These are phyloP conservation scores for Fomitopsis schrenkii DNA, from an alignment of 1,284 basidiomycete genomes.

Conservation along the genomic window DNA sequence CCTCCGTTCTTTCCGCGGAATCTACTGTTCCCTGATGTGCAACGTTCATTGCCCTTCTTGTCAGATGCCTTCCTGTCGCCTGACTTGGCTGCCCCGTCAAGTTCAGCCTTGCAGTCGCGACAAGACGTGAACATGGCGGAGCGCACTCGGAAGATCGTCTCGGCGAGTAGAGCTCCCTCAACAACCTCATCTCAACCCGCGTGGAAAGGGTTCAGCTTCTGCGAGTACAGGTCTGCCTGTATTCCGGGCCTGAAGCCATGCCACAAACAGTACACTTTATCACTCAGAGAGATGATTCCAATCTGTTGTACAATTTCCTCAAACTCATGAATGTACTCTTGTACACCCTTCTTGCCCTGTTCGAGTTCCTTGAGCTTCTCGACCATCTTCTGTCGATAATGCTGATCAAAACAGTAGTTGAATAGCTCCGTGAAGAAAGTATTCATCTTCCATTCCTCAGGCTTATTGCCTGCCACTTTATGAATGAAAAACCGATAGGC, in stretches of 20 bases:
- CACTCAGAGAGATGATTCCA: slow-evolving; percentile 24
- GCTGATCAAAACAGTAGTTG: slow-evolving; percentile 39
- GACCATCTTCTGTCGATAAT: slow-evolving; percentile 25
- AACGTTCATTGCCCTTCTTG: too few species aligned
- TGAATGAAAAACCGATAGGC: slow-evolving; percentile 37
- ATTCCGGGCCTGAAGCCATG: slow-evolving; percentile 24
- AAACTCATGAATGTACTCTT: slow-evolving; percentile 28
- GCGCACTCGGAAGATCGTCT: slow-evolving; percentile 9
- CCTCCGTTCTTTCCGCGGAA: too few species aligned
- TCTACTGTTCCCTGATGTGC: too few species aligned
- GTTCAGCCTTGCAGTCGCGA: too few species aligned
- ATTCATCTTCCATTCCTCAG: slow-evolving; percentile 16
- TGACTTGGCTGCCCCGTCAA: too few species aligned
- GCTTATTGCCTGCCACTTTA: slow-evolving; percentile 20
- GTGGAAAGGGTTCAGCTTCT: slow-evolving; percentile 22
- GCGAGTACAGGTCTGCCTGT: slow-evolving; percentile 26
- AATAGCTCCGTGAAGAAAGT: slow-evolving; percentile 35
- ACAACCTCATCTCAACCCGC: slow-evolving; percentile 10
- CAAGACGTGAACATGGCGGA: background rate
- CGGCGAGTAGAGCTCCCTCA: slow-evolving; percentile 11
- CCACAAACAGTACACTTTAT: slow-evolving; percentile 32
- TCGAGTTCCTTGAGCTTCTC: slow-evolving; percentile 9
- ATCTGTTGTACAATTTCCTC: slow-evolving; percentile 29
- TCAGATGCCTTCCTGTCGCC: too few species aligned
- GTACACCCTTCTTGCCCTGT: slow-evolving; percentile 15